These are phyloP conservation scores for Corchorus olitorius DNA, from an alignment of 345 rosid genomes.

Conservation along the genomic window DNA sequence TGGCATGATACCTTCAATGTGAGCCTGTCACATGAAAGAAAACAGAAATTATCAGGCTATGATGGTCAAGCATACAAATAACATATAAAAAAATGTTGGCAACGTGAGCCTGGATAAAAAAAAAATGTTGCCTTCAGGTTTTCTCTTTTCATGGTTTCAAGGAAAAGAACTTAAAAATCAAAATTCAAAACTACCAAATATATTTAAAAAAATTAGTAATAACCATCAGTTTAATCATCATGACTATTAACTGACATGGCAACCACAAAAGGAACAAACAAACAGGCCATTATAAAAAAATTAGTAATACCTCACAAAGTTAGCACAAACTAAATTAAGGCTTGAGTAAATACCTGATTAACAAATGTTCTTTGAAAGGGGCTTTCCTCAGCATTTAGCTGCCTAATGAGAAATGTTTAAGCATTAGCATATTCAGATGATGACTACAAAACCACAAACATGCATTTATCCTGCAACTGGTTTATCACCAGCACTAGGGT, in stretches of 20 bases:
- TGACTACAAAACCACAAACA: background rate
- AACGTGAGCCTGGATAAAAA: too few relatives aligned
- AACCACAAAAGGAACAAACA: background rate
- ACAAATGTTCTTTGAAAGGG: slow-evolving; percentile 96
- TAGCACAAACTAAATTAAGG: slow-evolving; percentile 4
- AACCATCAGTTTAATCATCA: background rate
- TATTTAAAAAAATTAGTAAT: background rate
- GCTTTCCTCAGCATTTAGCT: slow-evolving; percentile 90
- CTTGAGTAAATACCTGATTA: slow-evolving; percentile 65
- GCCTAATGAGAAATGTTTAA: slow-evolving; percentile 27
- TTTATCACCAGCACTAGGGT: slow-evolving; percentile 54
- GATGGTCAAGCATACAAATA: too few relatives aligned
- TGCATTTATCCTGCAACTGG: slow-evolving; percentile 13
- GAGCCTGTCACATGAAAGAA: too few relatives aligned
- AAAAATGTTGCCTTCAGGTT: background rate
- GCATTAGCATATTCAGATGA: slow-evolving; percentile 13
- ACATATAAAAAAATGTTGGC: too few relatives aligned
- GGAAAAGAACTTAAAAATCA: background rate
- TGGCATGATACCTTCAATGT: too few relatives aligned
- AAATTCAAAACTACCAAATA: background rate
- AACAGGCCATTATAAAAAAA: background rate
- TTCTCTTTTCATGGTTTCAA: background rate
- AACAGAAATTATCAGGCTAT: too few relatives aligned
- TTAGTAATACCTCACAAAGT: background rate
- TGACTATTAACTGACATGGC: background rate